Percentiles rank a stretch among this genome's conserved stretches.
These are phyloP conservation scores for Penicillium odoratum DNA, from an alignment of 495 filamentous ascomycete genomes.

Conservation along the genomic window DNA sequence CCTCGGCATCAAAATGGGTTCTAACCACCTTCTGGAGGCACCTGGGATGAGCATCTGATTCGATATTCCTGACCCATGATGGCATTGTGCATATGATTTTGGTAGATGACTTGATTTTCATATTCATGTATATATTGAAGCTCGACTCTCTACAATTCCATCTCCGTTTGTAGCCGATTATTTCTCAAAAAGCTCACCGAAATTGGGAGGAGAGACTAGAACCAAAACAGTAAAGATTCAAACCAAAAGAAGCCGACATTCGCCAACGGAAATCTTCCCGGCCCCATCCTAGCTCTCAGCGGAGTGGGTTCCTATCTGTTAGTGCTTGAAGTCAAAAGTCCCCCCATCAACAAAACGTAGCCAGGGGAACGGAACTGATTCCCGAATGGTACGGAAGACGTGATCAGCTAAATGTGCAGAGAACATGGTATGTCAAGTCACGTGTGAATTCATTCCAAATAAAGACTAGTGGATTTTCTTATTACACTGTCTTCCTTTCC, in stretches of 20 bases:
- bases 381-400: too few species aligned
- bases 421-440: too few species aligned
- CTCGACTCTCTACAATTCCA: neutral
- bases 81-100: neutral
- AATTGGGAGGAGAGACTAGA: constrained; percentile 11
- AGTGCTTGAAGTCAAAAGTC: too few species aligned
- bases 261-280: constrained; percentile 8
- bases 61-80: neutral
- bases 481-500: neutral
- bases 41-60: neutral
- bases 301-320: neutral
- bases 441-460: too few species aligned
- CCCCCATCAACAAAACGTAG: too few species aligned
- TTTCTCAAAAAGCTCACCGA: constrained; percentile 32
- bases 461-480: neutral
- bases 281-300: constrained; percentile 12
- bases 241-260: constrained; percentile 1
- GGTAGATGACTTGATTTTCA: constrained; percentile 5
- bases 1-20: constrained; percentile 21
- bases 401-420: too few species aligned
- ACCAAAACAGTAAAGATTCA: neutral
- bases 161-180: constrained; percentile 16
- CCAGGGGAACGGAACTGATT: too few species aligned
- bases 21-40: neutral
- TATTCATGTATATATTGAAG: neutral